Evolutionary conservation across 805 yeast genomes (phyloP).

Genomic region (Nakazawaea holstii): DNA sequence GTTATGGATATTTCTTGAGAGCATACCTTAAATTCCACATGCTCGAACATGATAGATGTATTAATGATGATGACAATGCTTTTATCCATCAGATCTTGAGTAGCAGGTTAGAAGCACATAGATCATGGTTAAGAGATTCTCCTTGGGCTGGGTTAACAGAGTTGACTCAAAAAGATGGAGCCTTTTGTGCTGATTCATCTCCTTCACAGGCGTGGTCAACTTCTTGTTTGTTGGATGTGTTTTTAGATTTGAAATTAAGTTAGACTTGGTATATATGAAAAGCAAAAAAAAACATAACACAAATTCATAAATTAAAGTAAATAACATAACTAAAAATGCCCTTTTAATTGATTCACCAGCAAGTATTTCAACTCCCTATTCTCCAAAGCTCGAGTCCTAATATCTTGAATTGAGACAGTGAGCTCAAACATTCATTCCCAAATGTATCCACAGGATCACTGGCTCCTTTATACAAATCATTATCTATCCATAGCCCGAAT

Average conservation of each 20-base stretch:
- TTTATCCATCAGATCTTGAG: constrained; percentile 56
- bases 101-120: constrained; percentile 56
- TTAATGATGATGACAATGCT: constrained; percentile 25
- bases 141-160: constrained; percentile 95
- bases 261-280: background rate
- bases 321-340: too few species aligned
- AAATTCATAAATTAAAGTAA: constrained; percentile 10
- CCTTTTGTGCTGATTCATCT: constrained; percentile 75
- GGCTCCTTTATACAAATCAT: constrained; percentile 68
- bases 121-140: constrained; percentile 64
- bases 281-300: background rate
- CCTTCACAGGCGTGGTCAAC: constrained; percentile 98
- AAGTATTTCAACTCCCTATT: constrained; percentile 38
- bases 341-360: too few species aligned
- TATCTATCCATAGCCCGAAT: constrained; percentile 87
- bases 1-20: constrained; percentile 78
- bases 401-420: constrained; percentile 59
- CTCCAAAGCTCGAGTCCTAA: constrained; percentile 85
- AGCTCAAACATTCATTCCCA: constrained; percentile 77
- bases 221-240: constrained; percentile 77
- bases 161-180: constrained; percentile 85
- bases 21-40: constrained; percentile 60
- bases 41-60: constrained; percentile 28
- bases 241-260: constrained; percentile 42
- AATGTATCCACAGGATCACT: constrained; percentile 77